Percentiles rank a stretch among this genome's conserved stretches.
Conservation (phyloP, 345 rosid genomes). For the Murraya koenigii region DNA sequence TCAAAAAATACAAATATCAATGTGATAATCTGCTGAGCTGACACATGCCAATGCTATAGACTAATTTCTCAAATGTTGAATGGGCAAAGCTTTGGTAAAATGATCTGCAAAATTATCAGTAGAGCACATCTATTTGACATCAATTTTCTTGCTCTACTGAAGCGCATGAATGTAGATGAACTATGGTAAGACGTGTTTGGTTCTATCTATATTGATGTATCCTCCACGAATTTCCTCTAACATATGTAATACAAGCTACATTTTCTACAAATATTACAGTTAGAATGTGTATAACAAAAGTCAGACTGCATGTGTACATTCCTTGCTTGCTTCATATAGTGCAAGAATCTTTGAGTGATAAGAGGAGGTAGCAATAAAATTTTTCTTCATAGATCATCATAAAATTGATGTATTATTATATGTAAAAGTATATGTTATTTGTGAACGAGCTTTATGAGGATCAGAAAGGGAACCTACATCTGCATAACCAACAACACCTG, state of each 20-base stretch:
- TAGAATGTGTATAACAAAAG: too few relatives aligned
- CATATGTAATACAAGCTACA: background rate
- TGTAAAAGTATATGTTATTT: background rate
- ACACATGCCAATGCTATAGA: too few relatives aligned
- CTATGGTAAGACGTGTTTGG: too few relatives aligned
- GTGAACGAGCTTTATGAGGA: background rate
- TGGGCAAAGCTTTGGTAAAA: too few relatives aligned
- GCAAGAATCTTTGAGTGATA: background rate
- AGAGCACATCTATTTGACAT: too few relatives aligned
- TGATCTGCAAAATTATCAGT: too few relatives aligned
- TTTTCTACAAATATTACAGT: background rate
- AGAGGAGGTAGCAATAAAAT: background rate
- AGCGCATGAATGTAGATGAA: too few relatives aligned
- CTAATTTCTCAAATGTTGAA: too few relatives aligned
- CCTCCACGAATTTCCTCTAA: too few relatives aligned
- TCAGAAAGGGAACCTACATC: background rate
- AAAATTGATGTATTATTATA: background rate
- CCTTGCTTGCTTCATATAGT: background rate
- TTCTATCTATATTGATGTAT: background rate
- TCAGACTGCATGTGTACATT: background rate
- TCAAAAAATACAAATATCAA: too few relatives aligned
- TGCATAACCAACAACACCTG: background rate
- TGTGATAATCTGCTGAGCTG: too few relatives aligned
- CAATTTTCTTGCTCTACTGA: background rate
- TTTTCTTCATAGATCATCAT: background rate